Evolutionary conservation across 2,329 filamentous ascomycete species (phyloP), one percentile per base, ranked within the genome.

Genomic region (Tolypocladium cylindrosporum): DNA sequence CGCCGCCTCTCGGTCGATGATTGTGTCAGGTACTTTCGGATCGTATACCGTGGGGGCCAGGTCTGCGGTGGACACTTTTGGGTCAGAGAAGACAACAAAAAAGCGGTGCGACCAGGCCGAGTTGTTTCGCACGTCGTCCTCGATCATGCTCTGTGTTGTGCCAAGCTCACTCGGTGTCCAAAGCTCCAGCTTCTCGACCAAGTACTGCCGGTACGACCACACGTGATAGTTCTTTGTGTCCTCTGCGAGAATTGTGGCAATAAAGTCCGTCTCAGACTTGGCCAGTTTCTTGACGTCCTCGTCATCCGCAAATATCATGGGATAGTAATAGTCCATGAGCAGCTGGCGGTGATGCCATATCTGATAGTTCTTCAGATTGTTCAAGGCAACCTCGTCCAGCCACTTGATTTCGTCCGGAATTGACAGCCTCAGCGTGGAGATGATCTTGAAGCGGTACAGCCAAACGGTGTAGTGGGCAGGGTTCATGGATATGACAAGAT

Each of bases 141-240:
- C 78, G 59, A 99, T 82, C 71, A 96, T 81, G 43, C 74, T 74
- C 68, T 94, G 88, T 40, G 90, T 84, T 60, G 87, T 85, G 55
- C 77, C 73, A 24, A 95, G 77, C 78, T 99, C 86, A 54, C 79
- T 78, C 71, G 88, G 85, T 76, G 63, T 83, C 80, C 72, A 96
- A 78, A 75, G 88, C 70, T 85, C 87, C 79, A 88, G 73, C 68
- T 83, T 84, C 55, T 76, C 75, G 45, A 86, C 82, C 24, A 87
- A 72, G 68, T 83, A 85, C 71, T 96, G 91, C 59, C 94, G 82
- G 76, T 97, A 99, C 57, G 87, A 91, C 94, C 94, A 99, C 54
- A 97, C 94, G 71, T 99, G 94, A 72, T 99, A 97, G 77, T 99
- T 99, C 76, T 99, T 99, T 55, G 88, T 84, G 71, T 99, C 94